Evolutionary conservation across 495 filamentous ascomycete species (phyloP).

Genomic region (Massariosphaeria phaeospora): DNA sequence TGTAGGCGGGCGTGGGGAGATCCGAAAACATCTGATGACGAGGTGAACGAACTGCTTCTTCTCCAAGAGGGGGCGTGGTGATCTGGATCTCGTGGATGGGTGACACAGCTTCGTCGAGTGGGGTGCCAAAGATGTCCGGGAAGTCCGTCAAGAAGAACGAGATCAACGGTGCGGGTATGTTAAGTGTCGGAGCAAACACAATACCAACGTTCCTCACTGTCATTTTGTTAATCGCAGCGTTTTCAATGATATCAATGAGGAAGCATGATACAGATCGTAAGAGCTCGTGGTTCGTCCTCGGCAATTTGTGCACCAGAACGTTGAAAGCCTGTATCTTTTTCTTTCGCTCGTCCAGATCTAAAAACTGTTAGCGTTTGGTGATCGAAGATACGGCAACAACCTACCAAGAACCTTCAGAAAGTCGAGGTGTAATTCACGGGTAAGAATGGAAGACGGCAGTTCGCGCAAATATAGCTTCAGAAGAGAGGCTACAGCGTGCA

Average conservation of each 20-base stretch:
- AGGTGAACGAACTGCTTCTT: slow-evolving; percentile 62
- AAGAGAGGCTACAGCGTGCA: slow-evolving; percentile 90
- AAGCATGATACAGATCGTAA: slow-evolving; percentile 79
- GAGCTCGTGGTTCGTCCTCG: slow-evolving; percentile 71
- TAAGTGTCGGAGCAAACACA: slow-evolving; percentile 96
- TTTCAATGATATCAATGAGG: slow-evolving; percentile 81
- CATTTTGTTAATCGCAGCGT: slow-evolving; percentile 94
- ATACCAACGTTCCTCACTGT: slow-evolving; percentile 95
- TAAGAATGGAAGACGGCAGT: slow-evolving; percentile 83
- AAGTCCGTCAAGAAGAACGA: slow-evolving; percentile 90
- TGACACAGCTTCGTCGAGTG: slow-evolving; percentile 51
- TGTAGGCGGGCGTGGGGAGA: slow-evolving; percentile 60
- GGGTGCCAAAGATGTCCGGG: slow-evolving; percentile 73
- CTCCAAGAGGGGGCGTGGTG: slow-evolving; percentile 44
- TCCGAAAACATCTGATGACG: slow-evolving; percentile 67
- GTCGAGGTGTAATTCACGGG: slow-evolving; percentile 81
- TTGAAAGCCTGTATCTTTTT: slow-evolving; percentile 82
- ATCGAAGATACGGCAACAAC: slow-evolving; percentile 13
- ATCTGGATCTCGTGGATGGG: slow-evolving; percentile 47
- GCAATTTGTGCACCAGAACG: slow-evolving; percentile 76
- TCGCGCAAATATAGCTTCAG: slow-evolving; percentile 93
- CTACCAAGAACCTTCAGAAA: slow-evolving; percentile 82
- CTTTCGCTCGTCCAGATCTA: slow-evolving; percentile 60
- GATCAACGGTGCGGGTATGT: slow-evolving; percentile 93
- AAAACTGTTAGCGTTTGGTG: slow-evolving; percentile 16